Evolutionary conservation across 2,329 filamentous ascomycete species (phyloP).

Genomic region (Periglandula ipomoeae): DNA sequence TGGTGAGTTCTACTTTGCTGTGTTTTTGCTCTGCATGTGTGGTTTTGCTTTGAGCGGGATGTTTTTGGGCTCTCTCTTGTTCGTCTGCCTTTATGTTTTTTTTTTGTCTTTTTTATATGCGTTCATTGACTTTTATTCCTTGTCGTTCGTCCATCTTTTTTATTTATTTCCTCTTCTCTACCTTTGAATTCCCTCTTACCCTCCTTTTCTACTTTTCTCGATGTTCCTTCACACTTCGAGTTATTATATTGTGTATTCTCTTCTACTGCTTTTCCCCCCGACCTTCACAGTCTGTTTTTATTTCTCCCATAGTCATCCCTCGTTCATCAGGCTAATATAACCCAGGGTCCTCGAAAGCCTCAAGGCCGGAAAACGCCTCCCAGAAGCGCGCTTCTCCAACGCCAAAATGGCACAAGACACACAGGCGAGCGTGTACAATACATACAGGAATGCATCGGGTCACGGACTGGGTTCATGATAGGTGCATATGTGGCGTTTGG

Average conservation of each 20-base stretch:
- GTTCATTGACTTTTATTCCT: not conserved
- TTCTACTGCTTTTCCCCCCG: too few species aligned
- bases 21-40: too few species aligned
- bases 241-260: too few species aligned
- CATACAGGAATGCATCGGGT: not conserved
- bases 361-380: slow-evolving; percentile 61
- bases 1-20: slow-evolving; percentile 51
- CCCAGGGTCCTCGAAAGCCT: slow-evolving; percentile 77
- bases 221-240: too few species aligned
- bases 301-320: too few species aligned
- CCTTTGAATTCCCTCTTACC: not conserved
- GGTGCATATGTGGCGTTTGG: too few species aligned
- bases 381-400: slow-evolving; percentile 63
- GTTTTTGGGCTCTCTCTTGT: too few species aligned
- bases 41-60: not conserved
- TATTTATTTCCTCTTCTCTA: not conserved
- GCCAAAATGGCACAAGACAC: slow-evolving; percentile 51
- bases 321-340: too few species aligned
- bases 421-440: slow-evolving; percentile 53
- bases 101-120: slow-evolving; percentile 9
- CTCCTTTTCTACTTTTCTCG: not conserved
- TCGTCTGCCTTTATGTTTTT: too few species aligned
- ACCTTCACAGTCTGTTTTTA: too few species aligned
- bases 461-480: too few species aligned
- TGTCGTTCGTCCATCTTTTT: not conserved